These are phyloP conservation scores for Cryptococcus sp. DNA, from an alignment of 1,284 basidiomycete genomes.

Conservation along the genomic window DNA sequence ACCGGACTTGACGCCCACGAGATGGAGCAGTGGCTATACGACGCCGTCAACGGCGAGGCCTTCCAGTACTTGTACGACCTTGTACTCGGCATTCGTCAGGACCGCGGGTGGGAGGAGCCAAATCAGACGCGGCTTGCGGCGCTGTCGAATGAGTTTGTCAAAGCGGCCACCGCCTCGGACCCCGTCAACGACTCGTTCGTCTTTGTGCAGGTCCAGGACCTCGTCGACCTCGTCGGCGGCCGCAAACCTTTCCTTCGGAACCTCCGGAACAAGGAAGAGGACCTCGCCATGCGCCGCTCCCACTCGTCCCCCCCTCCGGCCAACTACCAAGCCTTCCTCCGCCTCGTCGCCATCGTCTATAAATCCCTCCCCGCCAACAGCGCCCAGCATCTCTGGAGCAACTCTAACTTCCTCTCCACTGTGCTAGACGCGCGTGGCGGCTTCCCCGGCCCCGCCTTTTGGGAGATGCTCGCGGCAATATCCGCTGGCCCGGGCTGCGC, in stretches of 20 bases:
- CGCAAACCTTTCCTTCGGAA: conserved; percentile 83
- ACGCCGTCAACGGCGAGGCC: conserved; percentile 74
- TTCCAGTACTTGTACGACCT: conserved; percentile 66
- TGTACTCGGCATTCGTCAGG: conserved; percentile 44
- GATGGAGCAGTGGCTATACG: conserved; percentile 75
- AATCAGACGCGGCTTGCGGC: conserved; percentile 28
- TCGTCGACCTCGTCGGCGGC: conserved; percentile 70
- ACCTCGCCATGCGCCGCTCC: conserved; percentile 59
- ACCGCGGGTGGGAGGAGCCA: conserved; percentile 26
- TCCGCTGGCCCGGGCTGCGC: conserved; percentile 79
- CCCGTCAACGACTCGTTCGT: conserved; percentile 52
- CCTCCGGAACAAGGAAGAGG: conserved; percentile 87
- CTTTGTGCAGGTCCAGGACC: conserved; percentile 64
- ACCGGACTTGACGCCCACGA: conserved; percentile 71
- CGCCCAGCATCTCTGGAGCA: conserved; percentile 81
- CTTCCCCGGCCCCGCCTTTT: conserved; percentile 71
- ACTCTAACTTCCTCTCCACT: conserved; percentile 73
- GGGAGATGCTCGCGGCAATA: conserved; percentile 83
- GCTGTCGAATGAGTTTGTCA: conserved; percentile 56
- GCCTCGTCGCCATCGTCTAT: conserved; percentile 78
- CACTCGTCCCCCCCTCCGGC: conserved; percentile 54
- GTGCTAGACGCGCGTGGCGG: conserved; percentile 71
- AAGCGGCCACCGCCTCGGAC: conserved; percentile 62
- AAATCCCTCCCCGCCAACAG: conserved; percentile 67
- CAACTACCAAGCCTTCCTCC: conserved; percentile 76